phyloP scores from a whole-genome alignment of 805 yeast genomes.

The Babjeviella inositovora region DNA sequence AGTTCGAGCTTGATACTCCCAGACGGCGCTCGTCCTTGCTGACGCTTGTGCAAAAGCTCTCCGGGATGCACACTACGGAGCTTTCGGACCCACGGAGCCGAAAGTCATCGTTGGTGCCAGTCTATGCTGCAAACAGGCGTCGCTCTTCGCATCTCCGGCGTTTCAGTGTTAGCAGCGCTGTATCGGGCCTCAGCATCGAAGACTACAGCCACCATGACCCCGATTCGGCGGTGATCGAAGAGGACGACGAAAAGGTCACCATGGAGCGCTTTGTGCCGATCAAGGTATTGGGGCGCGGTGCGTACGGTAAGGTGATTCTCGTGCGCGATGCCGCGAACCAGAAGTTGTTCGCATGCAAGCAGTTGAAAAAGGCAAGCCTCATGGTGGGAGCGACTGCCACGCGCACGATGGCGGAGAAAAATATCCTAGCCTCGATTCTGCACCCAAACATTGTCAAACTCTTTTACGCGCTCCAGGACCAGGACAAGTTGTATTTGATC shows the following conservation, averaged over 20 bases:
- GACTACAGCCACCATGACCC: too few relatives aligned
- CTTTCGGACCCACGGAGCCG: too few relatives aligned
- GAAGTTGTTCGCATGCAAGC: slow-evolving; percentile 72
- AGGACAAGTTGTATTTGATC: slow-evolving; percentile 55
- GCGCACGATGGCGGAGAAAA: slow-evolving; percentile 67
- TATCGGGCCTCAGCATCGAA: too few relatives aligned
- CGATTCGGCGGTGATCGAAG: too few relatives aligned
- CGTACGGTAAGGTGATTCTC: slow-evolving; percentile 74
- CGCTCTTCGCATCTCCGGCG: too few relatives aligned
- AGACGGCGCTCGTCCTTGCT: too few relatives aligned
- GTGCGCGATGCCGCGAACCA: slow-evolving; percentile 53
- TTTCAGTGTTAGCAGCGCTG: too few relatives aligned
- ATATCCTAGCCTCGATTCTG: slow-evolving; percentile 51
- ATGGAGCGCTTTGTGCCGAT: slow-evolving; percentile 55
- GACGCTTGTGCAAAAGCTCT: too few relatives aligned
- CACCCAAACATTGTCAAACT: slow-evolving; percentile 76
- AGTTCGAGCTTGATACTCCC: too few relatives aligned
- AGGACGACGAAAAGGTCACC: slow-evolving; percentile 6
- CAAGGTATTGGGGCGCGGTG: slow-evolving; percentile 73
- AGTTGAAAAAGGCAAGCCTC: slow-evolving; percentile 68
- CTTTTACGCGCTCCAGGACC: slow-evolving; percentile 74
- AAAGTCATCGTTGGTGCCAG: too few relatives aligned
- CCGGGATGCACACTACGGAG: too few relatives aligned
- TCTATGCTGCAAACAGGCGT: too few relatives aligned
- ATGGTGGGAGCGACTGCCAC: slow-evolving; percentile 47